These are phyloP conservation scores for Triticum dicoccoides DNA, from an alignment of 176 grass and related monocot genomes.

Conservation along the genomic window DNA sequence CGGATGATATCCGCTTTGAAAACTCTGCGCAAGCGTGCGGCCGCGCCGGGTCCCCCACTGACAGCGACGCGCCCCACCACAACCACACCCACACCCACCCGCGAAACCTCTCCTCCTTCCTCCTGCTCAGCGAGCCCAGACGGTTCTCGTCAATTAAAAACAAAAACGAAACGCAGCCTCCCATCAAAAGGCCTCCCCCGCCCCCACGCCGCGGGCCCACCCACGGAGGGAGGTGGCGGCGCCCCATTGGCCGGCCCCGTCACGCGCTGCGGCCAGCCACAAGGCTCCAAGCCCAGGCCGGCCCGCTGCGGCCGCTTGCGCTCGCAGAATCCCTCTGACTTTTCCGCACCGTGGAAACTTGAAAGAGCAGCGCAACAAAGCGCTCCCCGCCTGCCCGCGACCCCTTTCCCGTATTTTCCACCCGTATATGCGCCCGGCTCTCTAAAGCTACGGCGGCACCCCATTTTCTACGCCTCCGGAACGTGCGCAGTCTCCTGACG, in stretches of 20 bases:
- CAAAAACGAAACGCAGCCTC: neutral
- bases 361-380: neutral
- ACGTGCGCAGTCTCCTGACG: neutral
- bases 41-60: neutral
- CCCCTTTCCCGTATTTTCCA: constrained; percentile 11
- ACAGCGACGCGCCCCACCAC: constrained; percentile 23
- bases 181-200: neutral
- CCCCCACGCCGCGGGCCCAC: too few relatives aligned
- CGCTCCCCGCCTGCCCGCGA: neutral
- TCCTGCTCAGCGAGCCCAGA: neutral
- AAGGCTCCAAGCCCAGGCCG: constrained; percentile 13
- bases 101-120: neutral
- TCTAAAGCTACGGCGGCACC: neutral
- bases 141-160: neutral
- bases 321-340: constrained; percentile 25
- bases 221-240: constrained; percentile 4
- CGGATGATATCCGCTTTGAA: constrained; percentile 25
- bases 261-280: constrained; percentile 44
- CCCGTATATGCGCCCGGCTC: neutral
- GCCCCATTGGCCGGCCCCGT: neutral
- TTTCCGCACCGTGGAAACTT: neutral
- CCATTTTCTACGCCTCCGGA: neutral
- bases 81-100: neutral
- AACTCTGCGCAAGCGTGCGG: constrained; percentile 34
- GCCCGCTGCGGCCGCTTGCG: neutral